Evolutionary conservation across 2,329 filamentous ascomycete species (phyloP).

Genomic region (Mariannaea elegans): DNA sequence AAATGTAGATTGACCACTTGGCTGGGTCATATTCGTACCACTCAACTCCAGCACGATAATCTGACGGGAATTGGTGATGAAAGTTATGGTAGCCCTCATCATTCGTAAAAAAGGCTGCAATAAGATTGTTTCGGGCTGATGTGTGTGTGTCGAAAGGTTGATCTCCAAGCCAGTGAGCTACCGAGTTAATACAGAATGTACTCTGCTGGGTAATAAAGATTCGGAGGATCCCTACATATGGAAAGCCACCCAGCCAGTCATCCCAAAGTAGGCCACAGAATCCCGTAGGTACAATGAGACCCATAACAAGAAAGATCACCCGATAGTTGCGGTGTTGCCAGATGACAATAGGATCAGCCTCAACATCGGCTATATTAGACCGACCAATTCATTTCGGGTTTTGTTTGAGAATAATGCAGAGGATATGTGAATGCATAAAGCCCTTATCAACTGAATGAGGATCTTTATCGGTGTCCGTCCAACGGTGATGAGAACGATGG

Average conservation of each 20-base stretch:
- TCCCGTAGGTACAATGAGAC: conserved; percentile 75
- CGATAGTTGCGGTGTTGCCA: conserved; percentile 91
- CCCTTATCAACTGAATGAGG: no score
- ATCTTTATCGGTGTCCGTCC: no score
- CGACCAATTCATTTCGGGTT: no score
- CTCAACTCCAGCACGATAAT: conserved; percentile 90
- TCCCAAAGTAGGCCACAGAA: conserved; percentile 81
- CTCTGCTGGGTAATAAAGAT: no score
- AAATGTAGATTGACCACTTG: conserved; percentile 86
- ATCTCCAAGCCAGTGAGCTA: no score
- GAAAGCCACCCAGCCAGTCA: conserved; percentile 82
- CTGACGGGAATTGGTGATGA: conserved; percentile 92
- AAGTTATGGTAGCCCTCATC: conserved; percentile 95
- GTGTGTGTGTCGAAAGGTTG: conserved; percentile 94
- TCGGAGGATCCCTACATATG: no score
- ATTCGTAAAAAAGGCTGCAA: conserved; percentile 84
- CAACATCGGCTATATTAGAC: conserved; percentile 87
- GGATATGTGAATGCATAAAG: no score
- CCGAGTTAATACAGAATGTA: no score
- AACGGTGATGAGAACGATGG: no score
- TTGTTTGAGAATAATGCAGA: no score
- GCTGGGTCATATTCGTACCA: conserved; percentile 93
- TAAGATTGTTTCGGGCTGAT: conserved; percentile 85
- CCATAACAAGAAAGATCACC: conserved; percentile 81
- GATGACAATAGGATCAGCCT: conserved; percentile 84